phyloP scores from a whole-genome alignment of 257 asterid species.

The Salvia rosmarinus region DNA sequence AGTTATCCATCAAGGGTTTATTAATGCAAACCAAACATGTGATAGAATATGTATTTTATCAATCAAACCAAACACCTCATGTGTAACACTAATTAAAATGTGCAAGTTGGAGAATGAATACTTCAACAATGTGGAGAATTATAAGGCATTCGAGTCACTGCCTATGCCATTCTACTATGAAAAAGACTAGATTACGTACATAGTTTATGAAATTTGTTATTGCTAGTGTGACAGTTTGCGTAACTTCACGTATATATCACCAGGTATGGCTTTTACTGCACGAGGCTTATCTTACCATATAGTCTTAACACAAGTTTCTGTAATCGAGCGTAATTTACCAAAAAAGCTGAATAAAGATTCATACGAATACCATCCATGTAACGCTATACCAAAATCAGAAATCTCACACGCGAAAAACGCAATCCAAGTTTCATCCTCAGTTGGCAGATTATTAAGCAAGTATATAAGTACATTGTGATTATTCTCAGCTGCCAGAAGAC shows the following conservation, averaged over 20 bases:
- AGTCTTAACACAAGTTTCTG: too few species aligned
- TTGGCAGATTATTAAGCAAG: slow-evolving; percentile 31
- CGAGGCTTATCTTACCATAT: too few species aligned
- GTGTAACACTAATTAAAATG: background rate
- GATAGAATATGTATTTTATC: too few species aligned
- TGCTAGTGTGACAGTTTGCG: background rate
- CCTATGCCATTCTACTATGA: slow-evolving; percentile 78
- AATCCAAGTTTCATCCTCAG: background rate
- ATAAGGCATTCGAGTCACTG: slow-evolving; percentile 61
- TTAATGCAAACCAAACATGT: too few species aligned
- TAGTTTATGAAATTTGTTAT: background rate
- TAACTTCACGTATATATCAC: too few species aligned
- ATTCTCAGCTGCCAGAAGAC: slow-evolving; percentile 21
- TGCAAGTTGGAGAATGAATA: slow-evolving; percentile 82
- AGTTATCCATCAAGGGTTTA: too few species aligned
- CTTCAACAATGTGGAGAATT: slow-evolving; percentile 71
- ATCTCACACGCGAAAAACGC: background rate
- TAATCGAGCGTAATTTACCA: too few species aligned
- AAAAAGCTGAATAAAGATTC: too few species aligned
- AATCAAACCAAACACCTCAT: too few species aligned
- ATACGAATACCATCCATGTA: background rate
- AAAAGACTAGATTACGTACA: slow-evolving; percentile 42
- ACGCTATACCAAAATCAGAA: background rate
- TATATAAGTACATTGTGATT: background rate
- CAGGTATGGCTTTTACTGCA: too few species aligned